Evolutionary conservation across 106 monocot genomes (phyloP).

Genomic region (Dioscorea zingiberensis): DNA sequence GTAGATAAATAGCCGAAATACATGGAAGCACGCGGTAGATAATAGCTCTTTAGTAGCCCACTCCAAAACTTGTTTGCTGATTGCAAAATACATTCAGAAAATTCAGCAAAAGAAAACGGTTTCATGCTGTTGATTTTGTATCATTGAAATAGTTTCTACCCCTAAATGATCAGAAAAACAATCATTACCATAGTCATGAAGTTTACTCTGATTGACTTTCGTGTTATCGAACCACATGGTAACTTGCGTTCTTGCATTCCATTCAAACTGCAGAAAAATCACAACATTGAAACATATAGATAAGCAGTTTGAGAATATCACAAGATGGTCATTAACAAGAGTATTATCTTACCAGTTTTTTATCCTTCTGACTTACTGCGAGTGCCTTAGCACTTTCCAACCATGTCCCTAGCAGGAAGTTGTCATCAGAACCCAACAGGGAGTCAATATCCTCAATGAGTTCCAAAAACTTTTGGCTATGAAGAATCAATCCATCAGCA

Average conservation of each 20-base stretch:
- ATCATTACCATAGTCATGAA: slow-evolving; percentile 91
- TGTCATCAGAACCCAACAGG: slow-evolving; percentile 83
- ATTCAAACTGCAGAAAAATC: slow-evolving; percentile 62
- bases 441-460: slow-evolving; percentile 70
- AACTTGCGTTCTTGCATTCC: slow-evolving; percentile 98
- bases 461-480: slow-evolving; percentile 60
- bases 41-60: slow-evolving; percentile 76
- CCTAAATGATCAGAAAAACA: background rate
- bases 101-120: no score
- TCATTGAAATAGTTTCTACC: no score
- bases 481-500: slow-evolving; percentile 24
- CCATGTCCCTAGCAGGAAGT: slow-evolving; percentile 94
- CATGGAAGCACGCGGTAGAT: slow-evolving; percentile 74
- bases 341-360: slow-evolving; percentile 40
- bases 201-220: slow-evolving; percentile 71
- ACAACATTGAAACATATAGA: background rate
- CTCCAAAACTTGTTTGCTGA: slow-evolving; percentile 97
- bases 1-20: slow-evolving; percentile 64
- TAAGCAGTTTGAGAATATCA: background rate
- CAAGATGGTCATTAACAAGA: background rate
- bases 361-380: slow-evolving; percentile 41
- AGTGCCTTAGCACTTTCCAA: slow-evolving; percentile 70
- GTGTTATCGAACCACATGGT: slow-evolving; percentile 98
- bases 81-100: background rate
- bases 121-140: no score